These are phyloP conservation scores for Tagetes erecta DNA, from an alignment of 129 eudicot species.

Conservation along the genomic window DNA sequence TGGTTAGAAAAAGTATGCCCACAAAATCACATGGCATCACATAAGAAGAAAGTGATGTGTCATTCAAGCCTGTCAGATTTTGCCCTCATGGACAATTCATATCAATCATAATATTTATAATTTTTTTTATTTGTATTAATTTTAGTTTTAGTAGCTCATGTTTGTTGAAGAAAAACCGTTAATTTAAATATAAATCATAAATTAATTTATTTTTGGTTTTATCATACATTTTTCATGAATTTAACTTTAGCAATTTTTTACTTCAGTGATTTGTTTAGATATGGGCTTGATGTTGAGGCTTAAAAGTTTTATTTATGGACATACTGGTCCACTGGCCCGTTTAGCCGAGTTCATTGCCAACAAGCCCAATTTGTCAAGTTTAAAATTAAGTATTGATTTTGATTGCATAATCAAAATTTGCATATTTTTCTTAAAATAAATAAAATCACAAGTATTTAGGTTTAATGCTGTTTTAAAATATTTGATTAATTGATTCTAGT, in stretches of 20 bases:
- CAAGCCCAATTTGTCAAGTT: background rate
- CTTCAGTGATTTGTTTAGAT: background rate
- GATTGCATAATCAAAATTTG: background rate
- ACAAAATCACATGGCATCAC: conserved; percentile 43
- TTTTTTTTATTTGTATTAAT: background rate
- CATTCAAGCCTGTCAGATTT: conserved; percentile 33
- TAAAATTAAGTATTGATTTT: background rate
- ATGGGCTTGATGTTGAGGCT: background rate
- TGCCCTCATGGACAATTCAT: conserved; percentile 27
- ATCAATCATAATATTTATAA: background rate
- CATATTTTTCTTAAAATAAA: no score
- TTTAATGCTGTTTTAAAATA: background rate
- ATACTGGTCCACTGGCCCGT: background rate
- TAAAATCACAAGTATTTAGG: no score
- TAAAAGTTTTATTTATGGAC: background rate
- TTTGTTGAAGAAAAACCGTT: background rate
- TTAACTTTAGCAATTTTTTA: background rate
- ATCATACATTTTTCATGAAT: background rate
- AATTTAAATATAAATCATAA: no score
- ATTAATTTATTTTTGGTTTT: background rate
- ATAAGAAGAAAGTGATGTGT: conserved; percentile 40
- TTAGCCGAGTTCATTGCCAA: background rate
- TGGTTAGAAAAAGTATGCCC: conserved; percentile 34
- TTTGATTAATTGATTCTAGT: background rate
- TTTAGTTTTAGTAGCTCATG: background rate